phyloP scores from a whole-genome alignment of 2,329 filamentous ascomycete genomes.

The Pyricularia sp. region DNA sequence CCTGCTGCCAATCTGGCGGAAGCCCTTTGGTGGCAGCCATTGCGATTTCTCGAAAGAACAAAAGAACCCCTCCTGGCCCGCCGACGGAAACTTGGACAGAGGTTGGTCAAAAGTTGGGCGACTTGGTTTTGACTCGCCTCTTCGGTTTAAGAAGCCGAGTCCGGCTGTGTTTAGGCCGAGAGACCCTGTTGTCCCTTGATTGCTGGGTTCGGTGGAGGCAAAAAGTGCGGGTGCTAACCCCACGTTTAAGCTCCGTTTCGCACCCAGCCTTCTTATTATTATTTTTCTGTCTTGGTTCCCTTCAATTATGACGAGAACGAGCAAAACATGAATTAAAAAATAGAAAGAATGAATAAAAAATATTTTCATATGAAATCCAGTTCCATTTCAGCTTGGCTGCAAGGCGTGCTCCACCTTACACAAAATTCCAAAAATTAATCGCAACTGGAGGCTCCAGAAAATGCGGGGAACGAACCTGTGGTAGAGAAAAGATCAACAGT shows the following conservation, averaged over 20 bases:
- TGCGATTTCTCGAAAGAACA: background rate
- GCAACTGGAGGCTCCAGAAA: background rate
- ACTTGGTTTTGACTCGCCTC: background rate
- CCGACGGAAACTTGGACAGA: background rate
- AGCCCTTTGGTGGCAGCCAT: background rate
- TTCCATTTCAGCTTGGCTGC: background rate
- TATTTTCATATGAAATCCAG: too few relatives aligned
- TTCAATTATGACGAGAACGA: background rate
- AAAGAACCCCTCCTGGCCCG: background rate
- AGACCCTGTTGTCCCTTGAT: background rate
- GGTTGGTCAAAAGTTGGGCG: background rate
- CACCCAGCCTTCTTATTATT: background rate
- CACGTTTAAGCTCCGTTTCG: background rate
- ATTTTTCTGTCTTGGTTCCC: background rate
- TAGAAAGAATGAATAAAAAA: too few relatives aligned
- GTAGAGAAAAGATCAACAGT: background rate
- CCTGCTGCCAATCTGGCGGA: constrained; percentile 7
- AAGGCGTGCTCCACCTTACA: background rate
- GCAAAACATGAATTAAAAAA: too few relatives aligned
- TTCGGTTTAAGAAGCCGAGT: background rate
- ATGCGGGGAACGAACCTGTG: background rate
- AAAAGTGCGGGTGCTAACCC: background rate
- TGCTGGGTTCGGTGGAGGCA: background rate
- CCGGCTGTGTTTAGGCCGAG: background rate
- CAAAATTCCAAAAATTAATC: background rate